Evolutionary conservation across 129 eudicot genomes (phyloP).

Genomic region (Ambrosia trifida): DNA sequence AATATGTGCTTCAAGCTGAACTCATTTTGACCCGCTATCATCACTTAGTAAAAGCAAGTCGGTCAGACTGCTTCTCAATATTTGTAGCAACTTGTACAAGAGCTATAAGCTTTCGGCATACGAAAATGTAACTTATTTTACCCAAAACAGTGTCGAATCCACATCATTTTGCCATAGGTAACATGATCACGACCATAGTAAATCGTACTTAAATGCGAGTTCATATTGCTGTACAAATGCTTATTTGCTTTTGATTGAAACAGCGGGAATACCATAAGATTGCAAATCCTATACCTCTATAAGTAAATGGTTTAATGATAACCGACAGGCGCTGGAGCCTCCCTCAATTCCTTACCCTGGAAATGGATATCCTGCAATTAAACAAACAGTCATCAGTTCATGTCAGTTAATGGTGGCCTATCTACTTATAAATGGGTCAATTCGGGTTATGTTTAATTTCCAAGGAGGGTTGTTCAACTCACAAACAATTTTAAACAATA

Average conservation of each 20-base stretch:
- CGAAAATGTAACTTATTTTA: not conserved
- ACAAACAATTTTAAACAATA: too few relatives aligned
- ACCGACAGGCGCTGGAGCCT: constrained; percentile 88
- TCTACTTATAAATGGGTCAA: not conserved
- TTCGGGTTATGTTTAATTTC: not conserved
- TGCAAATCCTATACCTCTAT: not conserved
- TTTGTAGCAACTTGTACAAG: not conserved
- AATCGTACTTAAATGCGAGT: not conserved
- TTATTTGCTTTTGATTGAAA: constrained; percentile 5
- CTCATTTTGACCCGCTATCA: not conserved
- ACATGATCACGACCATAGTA: not conserved
- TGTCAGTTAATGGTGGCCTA: not conserved
- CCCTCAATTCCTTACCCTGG: constrained; percentile 86
- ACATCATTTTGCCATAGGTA: not conserved
- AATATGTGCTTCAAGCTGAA: not conserved
- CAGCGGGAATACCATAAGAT: not conserved
- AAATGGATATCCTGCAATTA: constrained; percentile 81
- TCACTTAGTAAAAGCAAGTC: too few relatives aligned
- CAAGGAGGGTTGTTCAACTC: not conserved
- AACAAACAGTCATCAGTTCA: constrained; percentile 12
- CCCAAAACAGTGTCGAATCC: not conserved
- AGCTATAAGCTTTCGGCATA: not conserved
- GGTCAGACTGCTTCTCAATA: not conserved
- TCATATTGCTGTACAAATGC: constrained; percentile 15
- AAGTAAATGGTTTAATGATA: constrained; percentile 49